Conservation (phyloP, 108 stramenopile genomes). For the Schizochytrium sp. region DNA sequence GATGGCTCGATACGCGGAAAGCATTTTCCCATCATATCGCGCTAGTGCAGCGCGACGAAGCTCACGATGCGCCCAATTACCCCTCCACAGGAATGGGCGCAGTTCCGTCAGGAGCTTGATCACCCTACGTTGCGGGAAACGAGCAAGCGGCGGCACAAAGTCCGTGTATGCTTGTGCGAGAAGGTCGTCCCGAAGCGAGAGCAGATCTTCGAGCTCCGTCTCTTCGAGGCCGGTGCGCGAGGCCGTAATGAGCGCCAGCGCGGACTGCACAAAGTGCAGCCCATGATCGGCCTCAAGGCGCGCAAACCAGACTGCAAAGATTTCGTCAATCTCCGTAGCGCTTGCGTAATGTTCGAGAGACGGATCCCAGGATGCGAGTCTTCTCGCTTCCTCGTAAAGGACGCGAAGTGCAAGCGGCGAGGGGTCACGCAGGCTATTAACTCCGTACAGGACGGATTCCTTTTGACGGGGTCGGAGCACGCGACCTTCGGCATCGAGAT, state of each 20-base stretch:
- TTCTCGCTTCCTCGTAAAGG: neutral
- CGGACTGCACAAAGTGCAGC: neutral
- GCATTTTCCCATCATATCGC: neutral
- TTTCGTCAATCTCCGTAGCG: neutral
- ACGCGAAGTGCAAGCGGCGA: neutral
- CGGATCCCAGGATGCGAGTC: neutral
- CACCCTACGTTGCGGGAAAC: neutral
- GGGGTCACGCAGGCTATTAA: neutral
- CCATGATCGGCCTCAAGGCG: neutral
- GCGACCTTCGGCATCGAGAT: neutral
- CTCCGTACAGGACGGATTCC: neutral
- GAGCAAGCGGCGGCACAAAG: neutral
- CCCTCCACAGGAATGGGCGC: neutral
- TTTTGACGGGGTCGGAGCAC: neutral
- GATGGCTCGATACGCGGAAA: neutral
- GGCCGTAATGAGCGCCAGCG: neutral
- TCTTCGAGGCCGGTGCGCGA: neutral
- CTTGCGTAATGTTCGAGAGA: neutral
- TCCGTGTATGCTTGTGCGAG: neutral
- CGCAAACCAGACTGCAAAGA: neutral
- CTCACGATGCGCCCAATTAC: neutral
- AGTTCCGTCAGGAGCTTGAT: neutral
- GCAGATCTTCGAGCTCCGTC: neutral
- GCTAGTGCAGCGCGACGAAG: neutral
- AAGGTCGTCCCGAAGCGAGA: neutral